Percentiles rank a stretch among this genome's conserved stretches.
Evolutionary conservation across 108 stramenopile genomes (phyloP).

Genomic region (Cyclotella choctawhatcheeana): DNA sequence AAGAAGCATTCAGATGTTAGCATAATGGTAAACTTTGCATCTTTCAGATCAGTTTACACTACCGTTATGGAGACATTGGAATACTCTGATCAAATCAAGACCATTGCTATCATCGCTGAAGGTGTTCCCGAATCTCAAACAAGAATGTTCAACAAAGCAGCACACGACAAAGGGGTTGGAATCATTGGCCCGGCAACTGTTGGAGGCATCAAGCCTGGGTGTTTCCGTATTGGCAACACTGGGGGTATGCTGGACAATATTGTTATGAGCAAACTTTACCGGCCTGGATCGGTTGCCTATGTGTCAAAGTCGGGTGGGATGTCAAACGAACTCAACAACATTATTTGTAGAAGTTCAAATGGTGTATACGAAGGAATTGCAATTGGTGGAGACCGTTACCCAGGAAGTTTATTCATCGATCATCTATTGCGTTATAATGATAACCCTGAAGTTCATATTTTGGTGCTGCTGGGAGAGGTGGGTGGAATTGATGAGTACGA

Average conservation of each 20-base stretch:
- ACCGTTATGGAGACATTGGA: constrained; percentile 80
- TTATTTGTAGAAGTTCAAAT: constrained; percentile 83
- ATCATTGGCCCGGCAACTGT: constrained; percentile 94
- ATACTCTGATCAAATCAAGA: constrained; percentile 77
- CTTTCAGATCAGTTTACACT: constrained; percentile 86
- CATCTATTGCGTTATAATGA: constrained; percentile 92
- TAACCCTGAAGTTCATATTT: constrained; percentile 83
- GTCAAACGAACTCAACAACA: constrained; percentile 93
- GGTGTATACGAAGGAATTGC: constrained; percentile 94
- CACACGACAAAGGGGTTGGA: constrained; percentile 78
- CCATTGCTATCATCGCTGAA: constrained; percentile 93
- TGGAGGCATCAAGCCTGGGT: constrained; percentile 93
- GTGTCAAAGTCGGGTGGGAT: constrained; percentile 93
- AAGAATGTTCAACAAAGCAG: constrained; percentile 71
- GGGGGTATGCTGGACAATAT: constrained; percentile 97
- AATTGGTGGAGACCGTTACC: constrained; percentile 93
- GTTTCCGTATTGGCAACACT: constrained; percentile 94
- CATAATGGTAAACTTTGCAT: constrained; percentile 90
- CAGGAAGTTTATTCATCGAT: constrained; percentile 88
- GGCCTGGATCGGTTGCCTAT: constrained; percentile 87
- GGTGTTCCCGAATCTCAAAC: constrained; percentile 93
- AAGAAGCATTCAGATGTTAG: constrained; percentile 76
- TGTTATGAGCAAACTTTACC: constrained; percentile 86
- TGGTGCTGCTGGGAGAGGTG: constrained; percentile 90
- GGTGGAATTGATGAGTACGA: constrained; percentile 94